phyloP scores from a whole-genome alignment of 768 basidiomycete species.

The Boletales sp. region DNA sequence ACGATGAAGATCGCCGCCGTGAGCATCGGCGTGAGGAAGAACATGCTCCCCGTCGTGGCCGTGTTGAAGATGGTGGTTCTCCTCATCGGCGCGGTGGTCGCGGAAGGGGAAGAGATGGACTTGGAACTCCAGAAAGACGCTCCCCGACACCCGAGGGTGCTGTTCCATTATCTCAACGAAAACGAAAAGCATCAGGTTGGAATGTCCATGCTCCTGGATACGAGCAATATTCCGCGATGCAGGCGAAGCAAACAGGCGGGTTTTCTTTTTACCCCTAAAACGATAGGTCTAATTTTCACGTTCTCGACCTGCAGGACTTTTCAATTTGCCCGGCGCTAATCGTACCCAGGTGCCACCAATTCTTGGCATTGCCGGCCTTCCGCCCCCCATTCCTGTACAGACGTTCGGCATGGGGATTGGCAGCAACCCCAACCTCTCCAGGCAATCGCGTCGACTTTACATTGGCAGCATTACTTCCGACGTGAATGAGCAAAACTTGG shows the following conservation, averaged over 20 bases:
- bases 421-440: constrained; percentile 82
- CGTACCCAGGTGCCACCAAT: constrained; percentile 84
- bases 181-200: constrained; percentile 91
- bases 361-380: constrained; percentile 74
- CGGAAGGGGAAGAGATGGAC: constrained; percentile 43
- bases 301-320: constrained; percentile 59
- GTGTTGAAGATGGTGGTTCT: constrained; percentile 41
- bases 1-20: constrained; percentile 51
- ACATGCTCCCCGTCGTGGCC: constrained; percentile 24
- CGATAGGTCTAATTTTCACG: constrained; percentile 6
- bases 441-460: constrained; percentile 93
- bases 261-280: background rate
- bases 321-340: constrained; percentile 95
- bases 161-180: constrained; percentile 77
- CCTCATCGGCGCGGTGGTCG: constrained; percentile 42
- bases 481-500: constrained; percentile 88
- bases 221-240: constrained; percentile 90
- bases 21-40: constrained; percentile 45
- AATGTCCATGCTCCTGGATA: constrained; percentile 95
- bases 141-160: constrained; percentile 90
- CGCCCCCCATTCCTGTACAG: constrained; percentile 79
- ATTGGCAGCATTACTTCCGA: constrained; percentile 96
- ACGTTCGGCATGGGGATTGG: constrained; percentile 86
- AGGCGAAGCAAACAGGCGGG: constrained; percentile 97
- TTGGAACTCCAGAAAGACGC: constrained; percentile 72